Conservation (phyloP, 2,329 filamentous ascomycete genomes). For the Aspergillus sergii region DNA sequence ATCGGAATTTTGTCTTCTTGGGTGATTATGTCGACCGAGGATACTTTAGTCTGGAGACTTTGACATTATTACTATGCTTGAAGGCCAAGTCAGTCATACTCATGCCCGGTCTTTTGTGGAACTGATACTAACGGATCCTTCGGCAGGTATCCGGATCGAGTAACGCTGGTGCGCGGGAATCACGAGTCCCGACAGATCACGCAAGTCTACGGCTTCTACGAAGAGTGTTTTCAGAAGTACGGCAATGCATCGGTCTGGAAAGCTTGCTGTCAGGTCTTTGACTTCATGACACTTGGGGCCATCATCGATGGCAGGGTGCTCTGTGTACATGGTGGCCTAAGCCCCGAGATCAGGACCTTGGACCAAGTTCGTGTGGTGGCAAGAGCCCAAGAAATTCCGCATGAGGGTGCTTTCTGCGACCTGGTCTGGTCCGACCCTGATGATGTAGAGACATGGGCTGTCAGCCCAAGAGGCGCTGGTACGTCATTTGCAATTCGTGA, state of each 20-base stretch:
- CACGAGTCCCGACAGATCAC: conserved; percentile 78
- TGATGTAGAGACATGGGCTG: conserved; percentile 70
- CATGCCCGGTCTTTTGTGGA: background rate
- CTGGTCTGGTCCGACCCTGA: conserved; percentile 77
- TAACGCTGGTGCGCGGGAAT: conserved; percentile 73
- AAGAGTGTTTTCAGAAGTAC: conserved; percentile 76
- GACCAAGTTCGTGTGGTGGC: conserved; percentile 76
- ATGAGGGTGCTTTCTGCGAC: conserved; percentile 77
- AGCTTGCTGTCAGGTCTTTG: conserved; percentile 76
- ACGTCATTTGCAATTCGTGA: conserved; percentile 27
- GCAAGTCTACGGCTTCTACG: conserved; percentile 77
- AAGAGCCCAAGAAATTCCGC: conserved; percentile 73
- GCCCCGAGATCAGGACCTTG: conserved; percentile 72
- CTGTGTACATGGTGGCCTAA: conserved; percentile 72
- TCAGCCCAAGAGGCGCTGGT: conserved; percentile 68
- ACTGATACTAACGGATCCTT: background rate
- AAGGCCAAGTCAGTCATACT: conserved; percentile 59
- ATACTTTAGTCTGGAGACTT: conserved; percentile 73
- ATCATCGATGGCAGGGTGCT: conserved; percentile 75
- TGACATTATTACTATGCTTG: conserved; percentile 71
- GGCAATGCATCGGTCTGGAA: conserved; percentile 79
- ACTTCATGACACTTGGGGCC: conserved; percentile 73
- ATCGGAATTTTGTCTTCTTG: conserved; percentile 72
- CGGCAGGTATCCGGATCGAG: conserved; percentile 67
- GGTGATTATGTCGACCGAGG: conserved; percentile 75